Conservation (phyloP, 176 grass and related monocot genomes). For the Guadua angustifolia region DNA sequence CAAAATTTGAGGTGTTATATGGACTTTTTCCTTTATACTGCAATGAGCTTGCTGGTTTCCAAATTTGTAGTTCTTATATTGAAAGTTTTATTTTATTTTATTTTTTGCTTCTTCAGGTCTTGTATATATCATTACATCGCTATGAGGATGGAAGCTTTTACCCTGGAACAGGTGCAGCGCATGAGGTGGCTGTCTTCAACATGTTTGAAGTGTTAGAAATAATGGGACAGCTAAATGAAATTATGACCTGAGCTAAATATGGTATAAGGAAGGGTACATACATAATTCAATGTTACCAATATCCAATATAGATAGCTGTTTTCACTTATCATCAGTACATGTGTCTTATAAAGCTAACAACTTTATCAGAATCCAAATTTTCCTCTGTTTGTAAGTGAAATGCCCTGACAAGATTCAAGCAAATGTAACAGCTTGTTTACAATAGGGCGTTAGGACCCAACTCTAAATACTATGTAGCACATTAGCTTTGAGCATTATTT, state of each 20-base stretch:
- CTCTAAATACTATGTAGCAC: conserved; percentile 2
- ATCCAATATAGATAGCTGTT: neutral
- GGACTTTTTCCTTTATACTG: neutral
- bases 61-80: conserved; percentile 34
- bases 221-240: neutral
- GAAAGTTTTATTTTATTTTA: neutral
- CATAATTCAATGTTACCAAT: neutral
- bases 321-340: conserved; percentile 18
- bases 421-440: neutral
- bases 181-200: conserved; percentile 68
- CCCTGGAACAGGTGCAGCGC: conserved; percentile 86
- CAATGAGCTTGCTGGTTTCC: neutral
- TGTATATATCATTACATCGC: conserved; percentile 97
- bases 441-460: neutral
- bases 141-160: conserved; percentile 96
- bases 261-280: neutral
- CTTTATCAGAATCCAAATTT: conserved; percentile 2
- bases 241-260: conserved; percentile 29
- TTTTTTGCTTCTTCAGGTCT: conserved; percentile 56
- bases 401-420: neutral
- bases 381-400: conserved; percentile 1
- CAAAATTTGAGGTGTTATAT: too few relatives aligned
- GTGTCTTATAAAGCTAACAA: conserved; percentile 29
- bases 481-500: neutral
- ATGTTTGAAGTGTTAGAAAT: neutral